Base-by-base conservation (phyloP, 805 yeast species). In the Candida xyloterini region DNA sequence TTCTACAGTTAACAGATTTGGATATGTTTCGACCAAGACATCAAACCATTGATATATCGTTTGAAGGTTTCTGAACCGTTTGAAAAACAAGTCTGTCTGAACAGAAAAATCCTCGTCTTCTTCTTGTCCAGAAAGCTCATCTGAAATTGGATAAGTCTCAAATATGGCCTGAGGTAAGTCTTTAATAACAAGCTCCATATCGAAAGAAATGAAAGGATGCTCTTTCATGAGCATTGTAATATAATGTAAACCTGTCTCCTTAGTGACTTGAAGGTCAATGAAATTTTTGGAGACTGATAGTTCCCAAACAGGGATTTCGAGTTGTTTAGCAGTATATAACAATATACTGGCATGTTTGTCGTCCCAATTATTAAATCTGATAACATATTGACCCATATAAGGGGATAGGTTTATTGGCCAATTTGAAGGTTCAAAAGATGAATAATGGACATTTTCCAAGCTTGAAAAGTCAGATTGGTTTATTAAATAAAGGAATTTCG, bases 11-110 rank as follows among this genome's bases (percentile, higher is more conserved):
- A 86, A 72, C 7, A 82, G 52, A 8, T 78, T 72, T 0, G 95
- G 87, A 57, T 74, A 85, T 1, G 84, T 71, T 39, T 73, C 70
- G 44, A 70, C 67, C 15, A 88, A 53, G 15, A 79, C 51, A 32
- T 78, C 82, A 47, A 82, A 67, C 95, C 95, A 87, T 1, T 79
- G 66, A 51, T 85, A 72, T 14, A 89, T 81, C 4, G 87, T 74
- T 22, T 74, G 73, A 44, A 86, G 64, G 22, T 83, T 78, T 44
- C 90, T 70, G 62, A 78, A 88, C 35, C 78, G 80, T 45, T 71
- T 73, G 60, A 88, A 88, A 57, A 88, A 88, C 4, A 78, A 46
- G 43, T 81, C 85, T 0, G 68, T 51, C 22, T 33, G 30, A 3
- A 29, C 27, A 11, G 29, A 21, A 20, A 38, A 15, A 16, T 38